Base-by-base conservation (phyloP, 1,284 basidiomycete genomes). In the Wolfiporia cocos region DNA sequence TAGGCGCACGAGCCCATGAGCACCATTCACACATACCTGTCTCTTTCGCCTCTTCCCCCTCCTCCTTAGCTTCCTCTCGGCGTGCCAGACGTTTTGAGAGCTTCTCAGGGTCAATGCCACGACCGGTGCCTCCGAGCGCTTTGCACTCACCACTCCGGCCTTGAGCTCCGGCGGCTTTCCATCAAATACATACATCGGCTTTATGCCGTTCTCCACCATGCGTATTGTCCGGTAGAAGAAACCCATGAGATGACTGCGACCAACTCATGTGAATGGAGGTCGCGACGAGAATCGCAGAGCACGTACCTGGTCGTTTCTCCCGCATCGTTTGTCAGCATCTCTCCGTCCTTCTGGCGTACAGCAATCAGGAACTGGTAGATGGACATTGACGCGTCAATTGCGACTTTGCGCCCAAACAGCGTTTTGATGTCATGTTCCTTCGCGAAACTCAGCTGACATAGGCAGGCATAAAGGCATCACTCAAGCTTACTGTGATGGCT, bases 201-300 rank as follows among this genome's bases (percentile, higher is more conserved):
- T 99, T 61, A 99, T 93, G 4, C 96, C 96, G 54, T 96, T 92
- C 65, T 99, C 96, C n/a, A 96, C 92, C 69, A 99, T 99, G 18
- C 96, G 80, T 47, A 97, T 90, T 0, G 93, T 96, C 23, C 95
- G 81, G 60, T 98, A 98, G 69, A 99, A 99, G 67, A 98, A 90
- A 0, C 95, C 95, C 88, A 99, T 97, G 14, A 99, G 71, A 66
- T 99, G 95, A 67, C 92, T 84, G 29, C 9, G 11, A 32, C 5
- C n/a, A 4, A 21, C 22, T 33, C 0, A 40, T 24, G 23, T 23
- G 22, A 32, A 11, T 10, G 38, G 15, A 12, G 15, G 32, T 11
- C 12, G 9, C 19, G 5, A 6, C 5, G 17, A 21, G 3, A 12
- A 26, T 5, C 14, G 19, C 12, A 21, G 10, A 18, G 15, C 7